Base-by-base conservation (phyloP, 257 asterid species). In the Solanum lycopersicoides region DNA sequence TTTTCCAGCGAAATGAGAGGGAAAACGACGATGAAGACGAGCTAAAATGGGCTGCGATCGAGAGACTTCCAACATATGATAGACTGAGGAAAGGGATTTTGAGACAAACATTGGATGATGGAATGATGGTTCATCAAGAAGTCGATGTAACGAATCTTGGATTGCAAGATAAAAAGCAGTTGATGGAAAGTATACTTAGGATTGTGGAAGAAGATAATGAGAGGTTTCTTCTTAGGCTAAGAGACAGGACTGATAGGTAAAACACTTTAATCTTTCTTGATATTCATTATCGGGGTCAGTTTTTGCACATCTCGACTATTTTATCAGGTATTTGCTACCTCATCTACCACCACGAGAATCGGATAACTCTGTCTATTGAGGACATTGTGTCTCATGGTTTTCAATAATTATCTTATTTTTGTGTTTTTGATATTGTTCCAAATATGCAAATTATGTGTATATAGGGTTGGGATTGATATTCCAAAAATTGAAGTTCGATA, bases 41-140 rank as follows among this genome's bases (percentile, higher is more conserved):
- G 92, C 94, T 97, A 9, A 91, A 90, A 91, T 97, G 98, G 99
- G 99, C 99, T 4, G 98, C 99, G 39, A 95, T 97, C 9, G 99
- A 95, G 90, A 92, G 97, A 89, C 98, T 95, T 74, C 99, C 98
- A 0, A 97, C 99, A 0, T 93, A 91, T 74, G 99, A 97, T 84
- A 93, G 99, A 13, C 87, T 95, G 86, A 91, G 98, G 90, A 95
- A 93, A 90, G 99, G 99, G 83, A 91, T 97, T 53, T 83, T 95
- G 45, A 94, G 86, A 87, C 92, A 92, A 82, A 97, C 95, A 5
- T 75, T 90, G 92, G 98, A 95, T 25, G 95, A 93, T 79, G 99
- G 99, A 12, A 92, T 91, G 66, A 89, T 92, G 50, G 94, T 93
- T 34, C 89, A 89, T 3, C 94, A 93, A 85, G 93, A 95, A 90